A percentile compares a stretch with the other conserved stretches of the same genome.
Conservation (phyloP, 805 yeast genomes). For the Teunomyces lycoperdinae region DNA sequence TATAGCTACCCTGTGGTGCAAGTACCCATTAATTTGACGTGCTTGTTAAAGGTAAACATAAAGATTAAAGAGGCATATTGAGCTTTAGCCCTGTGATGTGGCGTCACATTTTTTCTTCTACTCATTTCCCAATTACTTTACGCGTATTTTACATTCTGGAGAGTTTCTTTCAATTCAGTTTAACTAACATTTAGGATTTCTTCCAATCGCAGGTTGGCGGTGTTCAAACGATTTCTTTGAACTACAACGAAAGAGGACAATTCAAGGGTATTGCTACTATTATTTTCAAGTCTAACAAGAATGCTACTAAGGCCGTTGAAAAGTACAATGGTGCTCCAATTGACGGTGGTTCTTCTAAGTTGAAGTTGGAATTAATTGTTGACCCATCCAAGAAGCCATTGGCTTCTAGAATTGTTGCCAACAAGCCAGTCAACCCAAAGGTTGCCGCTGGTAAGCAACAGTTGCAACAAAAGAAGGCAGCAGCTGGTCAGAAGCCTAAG, state of each 20-base stretch:
- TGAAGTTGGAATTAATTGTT: conserved; percentile 77
- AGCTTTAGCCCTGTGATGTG: not conserved
- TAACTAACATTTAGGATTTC: conserved; percentile 66
- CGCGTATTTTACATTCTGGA: conserved; percentile 2
- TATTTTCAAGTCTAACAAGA: conserved; percentile 63
- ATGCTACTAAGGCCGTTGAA: conserved; percentile 76
- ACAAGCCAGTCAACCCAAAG: conserved; percentile 21
- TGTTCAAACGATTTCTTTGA: conserved; percentile 64
- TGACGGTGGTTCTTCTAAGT: conserved; percentile 76
- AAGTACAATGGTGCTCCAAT: conserved; percentile 91
- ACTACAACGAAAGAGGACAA: conserved; percentile 84
- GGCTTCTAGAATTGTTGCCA: conserved; percentile 67
- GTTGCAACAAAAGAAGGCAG: conserved; percentile 29
- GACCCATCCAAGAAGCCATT: conserved; percentile 80
- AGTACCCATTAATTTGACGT: conserved; percentile 2
- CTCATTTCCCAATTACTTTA: conserved; percentile 1
- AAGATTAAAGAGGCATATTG: conserved; percentile 1
- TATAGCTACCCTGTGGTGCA: not conserved
- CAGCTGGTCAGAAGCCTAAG: conserved; percentile 15
- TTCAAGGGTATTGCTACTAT: conserved; percentile 92
- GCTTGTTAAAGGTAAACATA: not conserved
- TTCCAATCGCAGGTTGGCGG: conserved; percentile 87
- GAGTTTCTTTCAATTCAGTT: not conserved
- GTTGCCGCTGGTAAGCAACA: conserved; percentile 25
- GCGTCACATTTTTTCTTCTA: not conserved